Base-by-base conservation (phyloP, 352 stramenopile genomes). In the Phytophthora rubi region DNA sequence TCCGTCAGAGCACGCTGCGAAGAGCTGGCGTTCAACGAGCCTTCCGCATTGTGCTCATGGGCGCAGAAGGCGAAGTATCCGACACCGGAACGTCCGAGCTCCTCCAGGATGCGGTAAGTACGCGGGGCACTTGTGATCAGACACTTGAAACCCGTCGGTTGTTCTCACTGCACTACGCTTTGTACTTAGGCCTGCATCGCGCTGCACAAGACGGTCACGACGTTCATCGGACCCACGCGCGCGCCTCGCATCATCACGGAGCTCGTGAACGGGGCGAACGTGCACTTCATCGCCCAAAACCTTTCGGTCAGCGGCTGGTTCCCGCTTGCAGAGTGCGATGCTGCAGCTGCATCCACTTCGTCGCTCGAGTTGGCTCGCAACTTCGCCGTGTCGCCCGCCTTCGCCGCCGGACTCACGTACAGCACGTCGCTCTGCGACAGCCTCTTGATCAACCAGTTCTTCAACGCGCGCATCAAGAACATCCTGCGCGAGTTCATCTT, bases 361-460 rank as follows among this genome's bases (percentile, higher is more conserved):
- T 85, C 82, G 1, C 76, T 80, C 35, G 68, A 82, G 35, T 80
- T 94, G 18, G 81, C 86, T 8, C 71, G 81, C 4, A 86, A 93
- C 56, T 92, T 93, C 59, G 85, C 83, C 45, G 18, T 91, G 21
- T 94, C 85, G 7, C 84, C 85, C 12, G 82, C 83, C 10, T 95
- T 95, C 54, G 85, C 86, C 0, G 90, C 88, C 16, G 88, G 88
- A 2, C 75, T 95, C 32, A 87, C 88, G 30, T 95, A 93, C 83
- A 94, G 86, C 77, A 92, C 85, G 3, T 95, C 88, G 13, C 72
- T 95, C 15, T 95, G 88, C 39, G 88, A 95, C 64, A 94, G 82
- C 26, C 62, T 95, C 16, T 86, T 95, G 57, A 93, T 95, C 76
- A 95, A 95, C 70, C 86, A 94, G 68, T 94, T 91, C 60, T 95